Evolutionary conservation across 2,329 filamentous ascomycete species (phyloP), one percentile per base, ranked within the genome.

Genomic region (Sclerotinia borealis): DNA sequence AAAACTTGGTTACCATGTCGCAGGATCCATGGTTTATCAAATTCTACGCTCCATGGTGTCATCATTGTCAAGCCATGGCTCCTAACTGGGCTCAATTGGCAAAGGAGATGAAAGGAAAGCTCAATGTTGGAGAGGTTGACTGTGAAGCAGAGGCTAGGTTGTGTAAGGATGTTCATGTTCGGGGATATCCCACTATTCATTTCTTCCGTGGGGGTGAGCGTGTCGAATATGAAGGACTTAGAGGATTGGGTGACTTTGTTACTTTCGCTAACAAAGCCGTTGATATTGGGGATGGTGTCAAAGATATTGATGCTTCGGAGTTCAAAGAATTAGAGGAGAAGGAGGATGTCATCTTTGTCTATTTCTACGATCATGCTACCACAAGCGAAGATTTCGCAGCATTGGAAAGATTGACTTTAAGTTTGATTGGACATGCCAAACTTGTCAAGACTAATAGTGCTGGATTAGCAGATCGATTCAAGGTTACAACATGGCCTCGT

Each of bases 1-100:
- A 96, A 74, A 86, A 85, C 64, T 80, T 89, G 43, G 93, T 99
- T 52, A 96, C 92, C 3, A 90, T 88, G 75, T 92, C 92, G 0
- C 86, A 90, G 67, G 92, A 98, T 67, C 89, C 93, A 7, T 99
- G 95, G 95, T 97, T 99, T 74, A 87, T 99, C 81, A 99, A 99
- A 77, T 98, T 99, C 75, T 98, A 97, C 75, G 93, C 92, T 22
- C 96, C 95, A 7, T 98, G 93, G 95, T 99, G 95, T 76, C 86
- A 88, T 70, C 95, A 99, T 77, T 99, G 96, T 77, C 91, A 96
- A 77, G 91, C 91, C 43, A 86, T 99, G 83, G 91, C 90, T 41
- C 90, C 95, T 3, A 92, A 87, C 68, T 99, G 95, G 95, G 81
- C 86, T 66, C 90, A 93, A 72, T 85, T 99, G 77, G 90, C 90